These are phyloP conservation scores for Oidiodendron maius DNA, from an alignment of 495 filamentous ascomycete species.

Conservation along the genomic window DNA sequence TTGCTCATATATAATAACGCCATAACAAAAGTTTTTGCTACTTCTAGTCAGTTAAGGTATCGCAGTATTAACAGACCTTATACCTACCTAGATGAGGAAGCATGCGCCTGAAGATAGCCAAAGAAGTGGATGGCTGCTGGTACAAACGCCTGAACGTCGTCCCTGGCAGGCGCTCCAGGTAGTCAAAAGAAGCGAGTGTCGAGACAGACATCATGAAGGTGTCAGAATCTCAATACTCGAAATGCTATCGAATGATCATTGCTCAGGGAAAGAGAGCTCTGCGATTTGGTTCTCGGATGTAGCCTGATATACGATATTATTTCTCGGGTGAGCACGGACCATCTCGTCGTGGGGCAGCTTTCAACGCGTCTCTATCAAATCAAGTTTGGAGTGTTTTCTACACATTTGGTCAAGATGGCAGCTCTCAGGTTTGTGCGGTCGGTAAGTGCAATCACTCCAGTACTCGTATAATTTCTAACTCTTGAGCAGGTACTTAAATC, in stretches of 20 bases:
- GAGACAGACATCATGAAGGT: conserved; percentile 57
- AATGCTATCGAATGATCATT: conserved; percentile 24
- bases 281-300: background rate
- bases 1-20: conserved; percentile 80
- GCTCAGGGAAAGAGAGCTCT: background rate
- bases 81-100: conserved; percentile 88
- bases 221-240: conserved; percentile 13
- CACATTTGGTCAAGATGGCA: conserved; percentile 36
- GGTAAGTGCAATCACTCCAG: conserved; percentile 28
- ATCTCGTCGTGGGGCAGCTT: background rate
- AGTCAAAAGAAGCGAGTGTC: conserved; percentile 65
- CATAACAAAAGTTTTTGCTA: conserved; percentile 94
- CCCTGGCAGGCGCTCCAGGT: conserved; percentile 82
- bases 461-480: conserved; percentile 7
- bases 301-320: no score
- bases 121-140: conserved; percentile 88
- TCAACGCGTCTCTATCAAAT: background rate
- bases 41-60: conserved; percentile 3
- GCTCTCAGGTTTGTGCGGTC: conserved; percentile 58
- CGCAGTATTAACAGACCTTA: conserved; percentile 13
- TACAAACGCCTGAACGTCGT: conserved; percentile 87
- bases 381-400: no score
- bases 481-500: conserved; percentile 22
- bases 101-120: conserved; percentile 97
- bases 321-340: conserved; percentile 8